Percentiles rank a stretch among this genome's conserved stretches.
Conservation (phyloP, 306 rosid genomes). For the Begonia masoniana region DNA sequence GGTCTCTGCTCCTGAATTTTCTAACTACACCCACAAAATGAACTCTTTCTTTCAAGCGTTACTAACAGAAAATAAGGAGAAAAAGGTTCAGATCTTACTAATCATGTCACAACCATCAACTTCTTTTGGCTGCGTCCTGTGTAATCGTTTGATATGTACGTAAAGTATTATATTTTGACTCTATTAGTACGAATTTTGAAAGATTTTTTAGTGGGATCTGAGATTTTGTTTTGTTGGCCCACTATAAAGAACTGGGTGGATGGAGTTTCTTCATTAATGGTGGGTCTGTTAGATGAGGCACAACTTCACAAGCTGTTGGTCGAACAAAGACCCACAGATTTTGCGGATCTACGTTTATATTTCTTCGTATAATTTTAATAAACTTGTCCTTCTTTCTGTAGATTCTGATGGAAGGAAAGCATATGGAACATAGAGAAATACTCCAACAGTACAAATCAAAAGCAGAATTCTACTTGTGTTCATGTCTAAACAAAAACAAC, state of each 20-base stretch:
- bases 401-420: conserved; percentile 48
- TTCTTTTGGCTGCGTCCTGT: no score
- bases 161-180: no score
- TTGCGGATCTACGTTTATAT: not conserved
- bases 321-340: conserved; percentile 8
- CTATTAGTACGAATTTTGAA: no score
- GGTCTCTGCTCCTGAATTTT: no score
- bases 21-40: no score
- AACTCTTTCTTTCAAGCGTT: no score
- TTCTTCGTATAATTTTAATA: no score
- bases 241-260: not conserved
- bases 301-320: not conserved
- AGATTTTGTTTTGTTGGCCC: not conserved
- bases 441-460: conserved; percentile 44
- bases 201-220: no score
- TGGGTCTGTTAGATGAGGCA: not conserved
- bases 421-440: conserved; percentile 25
- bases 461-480: conserved; percentile 52
- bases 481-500: conserved; percentile 47
- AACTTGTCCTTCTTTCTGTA: conserved; percentile 8
- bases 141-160: no score
- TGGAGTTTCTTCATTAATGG: not conserved
- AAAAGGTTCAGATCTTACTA: no score
- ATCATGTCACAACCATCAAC: no score
- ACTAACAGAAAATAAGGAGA: no score